These are phyloP conservation scores for Clarireedia sp. DNA, from an alignment of 2,329 filamentous ascomycete genomes.

Conservation along the genomic window DNA sequence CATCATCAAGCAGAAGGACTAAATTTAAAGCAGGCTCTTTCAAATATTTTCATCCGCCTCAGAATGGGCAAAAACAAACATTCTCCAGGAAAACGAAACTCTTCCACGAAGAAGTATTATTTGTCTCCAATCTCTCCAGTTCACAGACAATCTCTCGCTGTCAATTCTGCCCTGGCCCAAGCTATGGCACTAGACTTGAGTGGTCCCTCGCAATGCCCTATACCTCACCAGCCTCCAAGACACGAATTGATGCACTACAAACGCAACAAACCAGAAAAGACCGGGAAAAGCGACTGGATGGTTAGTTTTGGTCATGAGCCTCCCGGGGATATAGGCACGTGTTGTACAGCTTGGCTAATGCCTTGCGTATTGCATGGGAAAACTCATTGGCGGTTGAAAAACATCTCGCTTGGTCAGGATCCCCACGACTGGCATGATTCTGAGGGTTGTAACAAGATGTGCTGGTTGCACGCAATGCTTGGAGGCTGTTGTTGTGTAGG, in stretches of 20 bases:
- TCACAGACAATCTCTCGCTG: slow-evolving; percentile 7
- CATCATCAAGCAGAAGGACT: neutral
- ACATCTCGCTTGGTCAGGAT: slow-evolving; percentile 32
- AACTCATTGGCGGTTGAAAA: slow-evolving; percentile 35
- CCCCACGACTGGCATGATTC: slow-evolving; percentile 31
- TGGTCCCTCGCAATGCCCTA: neutral
- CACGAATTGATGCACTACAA: neutral
- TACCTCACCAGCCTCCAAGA: slow-evolving; percentile 1
- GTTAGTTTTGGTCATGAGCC: slow-evolving; percentile 33
- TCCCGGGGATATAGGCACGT: slow-evolving; percentile 28
- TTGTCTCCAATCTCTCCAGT: slow-evolving; percentile 1
- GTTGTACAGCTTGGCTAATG: slow-evolving; percentile 18
- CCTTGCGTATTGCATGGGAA: slow-evolving; percentile 38
- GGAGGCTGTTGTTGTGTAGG: slow-evolving; percentile 2
- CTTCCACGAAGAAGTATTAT: slow-evolving; percentile 1
- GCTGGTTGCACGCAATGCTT: slow-evolving; percentile 28
- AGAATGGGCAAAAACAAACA: neutral
- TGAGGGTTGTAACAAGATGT: slow-evolving; percentile 32
- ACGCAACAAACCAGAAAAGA: slow-evolving; percentile 3
- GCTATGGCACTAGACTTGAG: neutral
- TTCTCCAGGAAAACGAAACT: neutral
- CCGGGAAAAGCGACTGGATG: slow-evolving; percentile 25
- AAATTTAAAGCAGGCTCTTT: slow-evolving; percentile 1
- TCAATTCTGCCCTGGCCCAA: neutral
- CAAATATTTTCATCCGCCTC: neutral